These are phyloP conservation scores for Cryptosporidium meleagridis DNA, from an alignment of 169 alveolate genomes.

Conservation along the genomic window DNA sequence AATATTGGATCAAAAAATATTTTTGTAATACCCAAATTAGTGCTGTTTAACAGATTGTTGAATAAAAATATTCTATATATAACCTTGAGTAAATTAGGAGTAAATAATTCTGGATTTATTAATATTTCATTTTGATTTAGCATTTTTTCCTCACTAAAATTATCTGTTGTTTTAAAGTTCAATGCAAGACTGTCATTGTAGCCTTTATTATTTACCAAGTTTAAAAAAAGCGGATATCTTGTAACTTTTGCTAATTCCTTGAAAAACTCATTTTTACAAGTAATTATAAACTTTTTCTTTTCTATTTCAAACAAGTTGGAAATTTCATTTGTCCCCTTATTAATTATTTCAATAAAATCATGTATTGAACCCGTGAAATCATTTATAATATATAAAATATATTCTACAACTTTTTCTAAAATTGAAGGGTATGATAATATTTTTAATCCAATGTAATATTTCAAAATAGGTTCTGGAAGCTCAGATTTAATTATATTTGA, in stretches of 20 bases:
- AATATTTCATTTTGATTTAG: conserved; percentile 7
- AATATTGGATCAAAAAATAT: conserved; percentile 59
- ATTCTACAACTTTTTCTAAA: conserved; percentile 59
- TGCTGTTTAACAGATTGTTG: conserved; percentile 3
- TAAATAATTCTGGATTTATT: conserved; percentile 8
- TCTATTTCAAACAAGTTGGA: conserved; percentile 32
- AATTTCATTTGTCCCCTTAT: conserved; percentile 31
- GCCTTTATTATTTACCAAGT: conserved; percentile 5
- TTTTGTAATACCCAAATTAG: conserved; percentile 1
- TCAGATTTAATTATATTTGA: not conserved
- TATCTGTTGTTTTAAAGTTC: not conserved
- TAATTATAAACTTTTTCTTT: conserved; percentile 52
- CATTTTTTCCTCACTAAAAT: not conserved
- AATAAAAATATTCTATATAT: conserved; percentile 24
- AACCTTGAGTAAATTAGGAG: conserved; percentile 54
- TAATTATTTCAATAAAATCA: conserved; percentile 24
- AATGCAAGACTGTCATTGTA: not conserved
- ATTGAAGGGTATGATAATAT: conserved; percentile 53
- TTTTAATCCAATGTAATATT: conserved; percentile 51
- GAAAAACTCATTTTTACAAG: conserved; percentile 24
- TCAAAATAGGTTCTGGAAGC: conserved; percentile 7
- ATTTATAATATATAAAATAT: conserved; percentile 1
- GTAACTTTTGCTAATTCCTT: conserved; percentile 10
- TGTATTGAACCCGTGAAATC: conserved; percentile 36
- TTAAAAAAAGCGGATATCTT: conserved; percentile 25